Percentiles rank a stretch among this genome's conserved stretches.
These are phyloP conservation scores for Aspergillus sp. DNA, from an alignment of 2,329 filamentous ascomycete genomes.

Conservation along the genomic window DNA sequence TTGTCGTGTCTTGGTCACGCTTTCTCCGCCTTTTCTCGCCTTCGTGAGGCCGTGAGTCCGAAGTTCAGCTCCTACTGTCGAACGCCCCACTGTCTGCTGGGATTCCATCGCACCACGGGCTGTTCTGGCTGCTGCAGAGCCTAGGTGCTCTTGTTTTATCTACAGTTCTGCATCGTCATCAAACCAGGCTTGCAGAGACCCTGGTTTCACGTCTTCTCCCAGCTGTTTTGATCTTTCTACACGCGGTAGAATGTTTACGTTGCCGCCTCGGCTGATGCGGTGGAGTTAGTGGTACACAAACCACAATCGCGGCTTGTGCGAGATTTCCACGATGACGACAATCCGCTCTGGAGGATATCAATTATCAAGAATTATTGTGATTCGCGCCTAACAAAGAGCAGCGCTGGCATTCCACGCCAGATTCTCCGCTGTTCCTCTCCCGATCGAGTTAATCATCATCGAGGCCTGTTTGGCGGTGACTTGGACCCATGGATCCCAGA, in stretches of 20 bases:
- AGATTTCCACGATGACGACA: conserved; percentile 10
- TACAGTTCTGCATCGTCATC: neutral
- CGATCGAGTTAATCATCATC: neutral
- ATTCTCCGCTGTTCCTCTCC: neutral
- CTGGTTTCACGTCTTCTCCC: neutral
- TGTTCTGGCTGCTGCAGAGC: neutral
- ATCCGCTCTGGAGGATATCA: neutral
- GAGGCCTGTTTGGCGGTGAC: neutral
- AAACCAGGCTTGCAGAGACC: neutral
- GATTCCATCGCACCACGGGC: neutral
- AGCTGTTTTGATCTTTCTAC: conserved; percentile 22
- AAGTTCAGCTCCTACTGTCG: conserved; percentile 4
- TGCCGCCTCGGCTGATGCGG: conserved; percentile 12
- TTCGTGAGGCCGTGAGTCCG: neutral
- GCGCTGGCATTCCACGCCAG: neutral
- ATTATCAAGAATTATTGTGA: neutral
- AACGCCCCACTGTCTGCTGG: conserved; percentile 3
- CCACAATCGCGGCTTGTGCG: neutral
- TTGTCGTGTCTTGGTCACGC: neutral
- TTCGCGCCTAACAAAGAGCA: neutral
- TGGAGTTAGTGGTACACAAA: conserved; percentile 9
- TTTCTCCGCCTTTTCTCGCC: conserved; percentile 6
- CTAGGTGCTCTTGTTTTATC: neutral
- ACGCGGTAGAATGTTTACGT: conserved; percentile 22
- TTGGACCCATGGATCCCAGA: neutral